Conservation (phyloP, 2,329 filamentous ascomycete genomes). For the Meredithiella fracta region DNA sequence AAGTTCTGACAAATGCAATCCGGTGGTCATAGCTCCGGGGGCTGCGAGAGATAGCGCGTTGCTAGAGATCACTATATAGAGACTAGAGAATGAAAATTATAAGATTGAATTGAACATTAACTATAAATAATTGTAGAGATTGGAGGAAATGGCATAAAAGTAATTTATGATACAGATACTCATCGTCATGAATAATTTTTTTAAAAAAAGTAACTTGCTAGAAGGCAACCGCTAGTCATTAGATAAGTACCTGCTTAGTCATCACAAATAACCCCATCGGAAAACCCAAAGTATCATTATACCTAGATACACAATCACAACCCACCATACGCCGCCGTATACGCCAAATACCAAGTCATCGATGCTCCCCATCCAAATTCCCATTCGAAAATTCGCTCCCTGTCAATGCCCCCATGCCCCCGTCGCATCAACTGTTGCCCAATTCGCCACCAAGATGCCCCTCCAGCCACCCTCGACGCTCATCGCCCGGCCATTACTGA, state of each 20-base stretch:
- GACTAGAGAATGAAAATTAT: too few relatives aligned
- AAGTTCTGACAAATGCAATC: neutral
- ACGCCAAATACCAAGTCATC: slow-evolving; percentile 71
- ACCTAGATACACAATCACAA: neutral
- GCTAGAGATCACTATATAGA: neutral
- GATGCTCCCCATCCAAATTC: slow-evolving; percentile 73
- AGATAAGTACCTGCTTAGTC: neutral
- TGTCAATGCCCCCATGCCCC: slow-evolving; percentile 61
- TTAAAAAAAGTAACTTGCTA: too few relatives aligned
- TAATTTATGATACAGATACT: too few relatives aligned
- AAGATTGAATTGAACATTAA: too few relatives aligned
- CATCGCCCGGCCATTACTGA: slow-evolving; percentile 49
- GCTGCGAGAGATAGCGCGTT: neutral
- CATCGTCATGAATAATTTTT: too few relatives aligned
- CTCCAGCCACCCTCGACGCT: slow-evolving; percentile 62
- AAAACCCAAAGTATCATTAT: neutral
- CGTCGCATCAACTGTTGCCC: slow-evolving; percentile 57
- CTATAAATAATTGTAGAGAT: too few relatives aligned
- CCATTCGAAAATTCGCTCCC: slow-evolving; percentile 44
- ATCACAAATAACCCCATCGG: too few relatives aligned
- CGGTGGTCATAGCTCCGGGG: neutral
- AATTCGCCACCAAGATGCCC: slow-evolving; percentile 68
- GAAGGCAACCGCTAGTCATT: neutral
- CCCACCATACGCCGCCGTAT: slow-evolving; percentile 33
- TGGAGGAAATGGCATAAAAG: too few relatives aligned